A percentile compares a stretch with the other conserved stretches of the same genome.
phyloP scores from a whole-genome alignment of 2,329 filamentous ascomycete species.

The Lojkania enalia region DNA sequence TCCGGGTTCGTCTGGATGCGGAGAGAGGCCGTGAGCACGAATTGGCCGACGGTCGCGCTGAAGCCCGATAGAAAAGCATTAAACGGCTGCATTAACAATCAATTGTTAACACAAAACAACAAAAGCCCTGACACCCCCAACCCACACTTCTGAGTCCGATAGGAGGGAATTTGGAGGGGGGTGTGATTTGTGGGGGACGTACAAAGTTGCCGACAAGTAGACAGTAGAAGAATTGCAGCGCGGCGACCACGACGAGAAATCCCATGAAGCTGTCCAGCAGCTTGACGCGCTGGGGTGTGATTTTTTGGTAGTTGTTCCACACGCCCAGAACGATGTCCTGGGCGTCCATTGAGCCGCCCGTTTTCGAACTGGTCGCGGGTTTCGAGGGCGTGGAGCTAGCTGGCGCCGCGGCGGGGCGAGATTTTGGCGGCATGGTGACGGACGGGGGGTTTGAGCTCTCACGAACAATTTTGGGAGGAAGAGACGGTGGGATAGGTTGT shows the following conservation, averaged over 20 bases:
- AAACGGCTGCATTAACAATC: constrained; percentile 70
- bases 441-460: too few relatives aligned
- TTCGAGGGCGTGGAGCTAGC: constrained; percentile 14
- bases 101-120: too few relatives aligned
- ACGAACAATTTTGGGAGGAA: too few relatives aligned
- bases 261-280: constrained; percentile 88
- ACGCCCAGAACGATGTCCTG: constrained; percentile 69
- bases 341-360: constrained; percentile 38
- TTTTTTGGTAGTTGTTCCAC: constrained; percentile 75
- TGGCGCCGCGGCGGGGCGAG: constrained; percentile 27
- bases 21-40: constrained; percentile 88
- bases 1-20: constrained; percentile 88
- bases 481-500: not conserved
- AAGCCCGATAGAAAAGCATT: constrained; percentile 98
- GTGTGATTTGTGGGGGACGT: too few relatives aligned
- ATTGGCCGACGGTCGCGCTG: constrained; percentile 91
- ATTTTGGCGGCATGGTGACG: constrained; percentile 40
- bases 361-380: constrained; percentile 16
- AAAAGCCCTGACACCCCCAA: too few relatives aligned
- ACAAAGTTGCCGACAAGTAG: constrained; percentile 92
- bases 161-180: not conserved
- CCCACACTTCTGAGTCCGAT: too few relatives aligned
- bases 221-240: constrained; percentile 92
- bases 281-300: constrained; percentile 88
- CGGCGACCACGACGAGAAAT: constrained; percentile 83